Conservation (phyloP, 176 grass and related monocot species). For the Panicum miliaceum region DNA sequence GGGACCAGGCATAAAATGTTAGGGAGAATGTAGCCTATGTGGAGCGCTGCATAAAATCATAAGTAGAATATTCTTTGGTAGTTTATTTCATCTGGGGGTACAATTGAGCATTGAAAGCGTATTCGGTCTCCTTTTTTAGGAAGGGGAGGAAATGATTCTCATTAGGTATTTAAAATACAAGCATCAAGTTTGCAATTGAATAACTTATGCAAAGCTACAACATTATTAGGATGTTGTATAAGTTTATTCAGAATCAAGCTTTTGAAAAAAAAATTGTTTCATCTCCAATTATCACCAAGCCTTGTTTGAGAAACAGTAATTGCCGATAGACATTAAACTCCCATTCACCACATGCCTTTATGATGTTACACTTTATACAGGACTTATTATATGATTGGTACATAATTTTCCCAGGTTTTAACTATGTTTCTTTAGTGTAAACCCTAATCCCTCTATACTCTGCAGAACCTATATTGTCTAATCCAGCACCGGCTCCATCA, state of each 20-base stretch:
- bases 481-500: slow-evolving; percentile 50
- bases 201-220: neutral
- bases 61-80: neutral
- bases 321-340: neutral
- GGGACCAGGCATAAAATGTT: slow-evolving; percentile 18
- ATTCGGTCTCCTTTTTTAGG: no score
- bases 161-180: neutral
- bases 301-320: neutral
- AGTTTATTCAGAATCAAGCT: neutral
- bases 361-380: neutral
- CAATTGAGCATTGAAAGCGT: neutral
- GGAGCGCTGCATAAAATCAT: neutral
- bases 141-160: neutral
- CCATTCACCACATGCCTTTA: neutral
- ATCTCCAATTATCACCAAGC: neutral
- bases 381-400: slow-evolving; percentile 17
- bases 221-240: neutral
- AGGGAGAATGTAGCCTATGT: neutral
- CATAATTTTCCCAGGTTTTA: slow-evolving; percentile 18
- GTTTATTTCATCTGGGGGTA: neutral
- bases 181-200: neutral
- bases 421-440: slow-evolving; percentile 3
- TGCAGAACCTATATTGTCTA: slow-evolving; percentile 44
- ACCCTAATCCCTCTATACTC: slow-evolving; percentile 16
- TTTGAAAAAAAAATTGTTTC: neutral